Base-by-base conservation (phyloP, 805 yeast genomes). In the Wickerhamiella shivajii region DNA sequence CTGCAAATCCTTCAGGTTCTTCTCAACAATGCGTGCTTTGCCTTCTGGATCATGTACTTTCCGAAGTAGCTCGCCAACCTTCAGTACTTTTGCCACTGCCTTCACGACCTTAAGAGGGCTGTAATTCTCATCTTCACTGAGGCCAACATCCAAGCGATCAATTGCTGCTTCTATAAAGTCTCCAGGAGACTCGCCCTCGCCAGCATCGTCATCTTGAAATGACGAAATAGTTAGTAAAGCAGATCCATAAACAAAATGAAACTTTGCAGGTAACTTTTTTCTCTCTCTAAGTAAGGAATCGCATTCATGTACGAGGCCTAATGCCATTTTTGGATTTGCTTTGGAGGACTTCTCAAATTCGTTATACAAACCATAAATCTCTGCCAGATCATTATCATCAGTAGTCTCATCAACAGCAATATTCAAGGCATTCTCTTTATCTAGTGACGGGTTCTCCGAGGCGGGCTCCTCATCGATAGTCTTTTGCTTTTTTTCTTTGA, bases 261-360 rank as follows among this genome's bases (percentile, higher is more conserved):
- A 79, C 42, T 48, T 46, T 6, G 60, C 57, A 4, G 56, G 49
- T 9, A 56, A 40, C 13, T 42, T 39, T 16, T 41, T 50, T 3
- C 52, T 41, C 22, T 47, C 44, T 17, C 59, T 42, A 42, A 84
- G 61, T 21, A 83, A 52, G 31, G 92, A 59, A 48, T 87, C 95
- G 58, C 93, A 78, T 51, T 87, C 96, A 46, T 85, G 94, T n/a
- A 87, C 67, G 4, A 85, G 66, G 16, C 95, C 96, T 47, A 84
- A 44, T 13, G 59, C 48, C 8, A 59, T 33, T 13, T 44, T 44
- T 12, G 55, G 52, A 15, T 42, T 43, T 15, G 74, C 77, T 37
- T 68, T 67, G 3, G 67, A 71, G 2, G 77, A 62, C 4, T 59
- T 51, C 26, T 57, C 46, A 55, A 70, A 80, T 3, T 80, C 72